Percentiles rank a stretch among this genome's conserved stretches.
These are phyloP conservation scores for Amphicarpaea edgeworthii DNA, from an alignment of 306 rosid genomes.

Conservation along the genomic window DNA sequence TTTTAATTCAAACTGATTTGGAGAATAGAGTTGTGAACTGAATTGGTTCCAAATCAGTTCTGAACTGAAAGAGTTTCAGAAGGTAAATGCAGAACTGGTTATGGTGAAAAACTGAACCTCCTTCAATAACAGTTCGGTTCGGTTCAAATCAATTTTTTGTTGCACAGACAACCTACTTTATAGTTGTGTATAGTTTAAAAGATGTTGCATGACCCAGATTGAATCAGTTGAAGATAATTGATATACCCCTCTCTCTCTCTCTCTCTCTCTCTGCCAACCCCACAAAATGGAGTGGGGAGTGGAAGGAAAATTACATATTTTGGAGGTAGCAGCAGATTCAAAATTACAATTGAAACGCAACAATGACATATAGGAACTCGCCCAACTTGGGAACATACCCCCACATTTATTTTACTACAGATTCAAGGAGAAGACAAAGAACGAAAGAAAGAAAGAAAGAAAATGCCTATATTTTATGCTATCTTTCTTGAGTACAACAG, in stretches of 20 bases:
- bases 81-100: too few relatives aligned
- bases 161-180: too few relatives aligned
- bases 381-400: slow-evolving; percentile 36
- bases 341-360: slow-evolving; percentile 35
- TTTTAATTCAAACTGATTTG: too few relatives aligned
- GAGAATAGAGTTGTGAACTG: too few relatives aligned
- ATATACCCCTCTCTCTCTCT: neutral
- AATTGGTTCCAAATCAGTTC: too few relatives aligned
- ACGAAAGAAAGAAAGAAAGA: slow-evolving; percentile 36
- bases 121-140: too few relatives aligned
- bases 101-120: too few relatives aligned
- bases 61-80: too few relatives aligned
- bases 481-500: slow-evolving; percentile 53
- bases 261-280: slow-evolving; percentile 9
- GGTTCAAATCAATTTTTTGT: too few relatives aligned
- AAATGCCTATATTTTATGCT: slow-evolving; percentile 53
- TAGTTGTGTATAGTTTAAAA: too few relatives aligned
- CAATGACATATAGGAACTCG: slow-evolving; percentile 32
- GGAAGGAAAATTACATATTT: slow-evolving; percentile 29
- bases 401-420: slow-evolving; percentile 54
- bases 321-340: slow-evolving; percentile 31
- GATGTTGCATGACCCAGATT: neutral
- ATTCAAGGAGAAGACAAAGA: slow-evolving; percentile 35
- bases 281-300: slow-evolving; percentile 20
- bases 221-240: slow-evolving; percentile 24